Evolutionary conservation across 2,329 filamentous ascomycete species (phyloP).

Genomic region (Dactylonectria macrodidyma): DNA sequence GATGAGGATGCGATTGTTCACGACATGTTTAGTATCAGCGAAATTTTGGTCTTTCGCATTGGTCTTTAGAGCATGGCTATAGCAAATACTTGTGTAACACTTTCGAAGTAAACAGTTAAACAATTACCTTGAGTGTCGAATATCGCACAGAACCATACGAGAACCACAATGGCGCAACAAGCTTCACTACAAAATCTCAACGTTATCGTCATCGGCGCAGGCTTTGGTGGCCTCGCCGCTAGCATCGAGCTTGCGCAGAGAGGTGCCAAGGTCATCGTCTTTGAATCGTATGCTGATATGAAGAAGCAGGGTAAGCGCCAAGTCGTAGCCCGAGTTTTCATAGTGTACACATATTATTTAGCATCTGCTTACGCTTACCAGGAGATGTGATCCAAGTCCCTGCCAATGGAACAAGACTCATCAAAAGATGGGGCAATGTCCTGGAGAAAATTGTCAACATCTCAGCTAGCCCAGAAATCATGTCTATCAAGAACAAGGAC

Average conservation of each 20-base stretch:
- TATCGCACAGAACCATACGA: too few species aligned
- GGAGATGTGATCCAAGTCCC: slow-evolving; percentile 19
- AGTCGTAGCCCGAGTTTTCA: background rate
- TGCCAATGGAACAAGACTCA: slow-evolving; percentile 13
- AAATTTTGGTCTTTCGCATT: background rate
- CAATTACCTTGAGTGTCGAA: background rate
- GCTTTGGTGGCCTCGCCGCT: slow-evolving; percentile 15
- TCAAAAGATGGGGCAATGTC: slow-evolving; percentile 7
- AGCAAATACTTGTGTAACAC: background rate
- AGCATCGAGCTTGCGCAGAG: slow-evolving; percentile 11
- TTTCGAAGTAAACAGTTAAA: background rate
- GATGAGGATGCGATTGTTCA: background rate
- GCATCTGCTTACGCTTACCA: background rate
- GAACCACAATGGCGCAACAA: background rate
- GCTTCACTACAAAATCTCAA: background rate
- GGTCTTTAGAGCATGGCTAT: background rate
- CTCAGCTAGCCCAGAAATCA: slow-evolving; percentile 1
- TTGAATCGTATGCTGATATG: slow-evolving; percentile 11
- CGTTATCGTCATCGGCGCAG: slow-evolving; percentile 10
- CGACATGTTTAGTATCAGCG: background rate
- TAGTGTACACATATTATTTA: background rate
- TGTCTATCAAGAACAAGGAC: slow-evolving; percentile 7
- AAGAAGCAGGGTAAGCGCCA: background rate
- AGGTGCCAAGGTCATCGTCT: slow-evolving; percentile 5
- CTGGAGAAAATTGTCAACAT: background rate